Conservation (phyloP, 345 rosid species). For the Populus euphratica region DNA sequence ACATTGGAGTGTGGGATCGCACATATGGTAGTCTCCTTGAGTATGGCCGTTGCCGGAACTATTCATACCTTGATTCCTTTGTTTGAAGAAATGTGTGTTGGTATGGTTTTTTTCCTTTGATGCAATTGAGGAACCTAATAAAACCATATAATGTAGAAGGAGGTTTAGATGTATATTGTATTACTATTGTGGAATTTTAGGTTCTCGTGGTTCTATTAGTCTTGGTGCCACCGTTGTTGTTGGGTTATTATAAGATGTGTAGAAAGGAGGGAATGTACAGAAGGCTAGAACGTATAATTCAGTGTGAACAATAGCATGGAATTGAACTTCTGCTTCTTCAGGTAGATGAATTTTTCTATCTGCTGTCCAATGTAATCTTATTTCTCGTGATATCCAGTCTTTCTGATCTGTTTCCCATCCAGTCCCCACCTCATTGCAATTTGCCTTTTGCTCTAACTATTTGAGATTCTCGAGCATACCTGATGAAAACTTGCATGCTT, state of each 20-base stretch:
- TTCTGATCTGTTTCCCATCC: not conserved
- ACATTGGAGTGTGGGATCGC: conserved; percentile 62
- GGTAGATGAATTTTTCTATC: not conserved
- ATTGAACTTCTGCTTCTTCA: not conserved
- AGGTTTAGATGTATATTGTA: not conserved
- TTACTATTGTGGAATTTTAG: not conserved
- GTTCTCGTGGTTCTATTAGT: not conserved
- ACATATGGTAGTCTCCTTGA: conserved; percentile 64
- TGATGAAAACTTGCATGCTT: not conserved
- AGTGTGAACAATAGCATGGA: not conserved
- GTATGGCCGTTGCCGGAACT: conserved; percentile 47
- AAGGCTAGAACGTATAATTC: not conserved
- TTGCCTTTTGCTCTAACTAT: not conserved
- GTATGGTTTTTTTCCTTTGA: not conserved
- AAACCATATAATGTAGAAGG: not conserved
- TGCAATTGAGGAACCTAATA: not conserved
- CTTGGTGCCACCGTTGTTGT: not conserved
- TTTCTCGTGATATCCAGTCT: not conserved
- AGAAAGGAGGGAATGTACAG: not conserved
- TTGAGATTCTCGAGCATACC: not conserved
- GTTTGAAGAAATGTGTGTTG: conserved; percentile 10
- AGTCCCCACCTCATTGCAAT: not conserved
- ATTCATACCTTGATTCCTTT: conserved; percentile 44
- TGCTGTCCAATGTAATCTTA: not conserved
- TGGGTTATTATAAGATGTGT: not conserved